Percentiles rank a stretch among this genome's conserved stretches.
phyloP scores from a whole-genome alignment of 2,329 filamentous ascomycete species.

The Alternaria sp. region DNA sequence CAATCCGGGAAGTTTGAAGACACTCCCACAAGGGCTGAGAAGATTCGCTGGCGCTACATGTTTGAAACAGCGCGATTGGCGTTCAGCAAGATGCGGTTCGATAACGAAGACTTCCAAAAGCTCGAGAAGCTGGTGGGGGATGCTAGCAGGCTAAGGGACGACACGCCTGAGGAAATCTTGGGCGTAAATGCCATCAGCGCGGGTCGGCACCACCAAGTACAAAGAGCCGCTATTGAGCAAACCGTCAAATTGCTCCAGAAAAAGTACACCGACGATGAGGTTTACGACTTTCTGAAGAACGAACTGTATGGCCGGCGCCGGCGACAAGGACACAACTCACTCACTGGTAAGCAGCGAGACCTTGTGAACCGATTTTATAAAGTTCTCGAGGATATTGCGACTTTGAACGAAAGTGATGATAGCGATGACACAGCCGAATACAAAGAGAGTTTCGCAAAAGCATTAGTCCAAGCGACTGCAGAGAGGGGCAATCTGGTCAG shows the following conservation, averaged over 20 bases:
- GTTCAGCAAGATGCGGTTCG: conserved; percentile 23
- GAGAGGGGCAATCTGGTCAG: not conserved
- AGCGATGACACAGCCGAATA: not conserved
- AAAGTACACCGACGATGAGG: not conserved
- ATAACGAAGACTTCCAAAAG: not conserved
- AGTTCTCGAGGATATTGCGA: not conserved
- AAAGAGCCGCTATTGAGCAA: conserved; percentile 2
- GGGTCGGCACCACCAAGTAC: not conserved
- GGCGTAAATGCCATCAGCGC: not conserved
- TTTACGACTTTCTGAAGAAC: not conserved
- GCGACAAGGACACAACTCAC: not conserved
- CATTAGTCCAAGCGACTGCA: not conserved
- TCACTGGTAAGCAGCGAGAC: not conserved
- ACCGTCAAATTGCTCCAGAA: not conserved
- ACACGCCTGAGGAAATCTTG: not conserved
- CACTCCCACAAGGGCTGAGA: not conserved
- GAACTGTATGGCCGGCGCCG: not conserved
- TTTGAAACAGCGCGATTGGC: conserved; percentile 23
- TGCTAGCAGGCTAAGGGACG: not conserved
- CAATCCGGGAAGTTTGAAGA: not conserved
- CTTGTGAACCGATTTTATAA: not conserved
- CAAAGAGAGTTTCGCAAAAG: not conserved
- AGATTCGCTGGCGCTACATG: conserved; percentile 23
- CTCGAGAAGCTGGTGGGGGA: not conserved
- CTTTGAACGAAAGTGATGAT: not conserved